A percentile compares a stretch with the other conserved stretches of the same genome.
Evolutionary conservation across 345 rosid genomes (phyloP).

Genomic region (Gossypium raimondii): DNA sequence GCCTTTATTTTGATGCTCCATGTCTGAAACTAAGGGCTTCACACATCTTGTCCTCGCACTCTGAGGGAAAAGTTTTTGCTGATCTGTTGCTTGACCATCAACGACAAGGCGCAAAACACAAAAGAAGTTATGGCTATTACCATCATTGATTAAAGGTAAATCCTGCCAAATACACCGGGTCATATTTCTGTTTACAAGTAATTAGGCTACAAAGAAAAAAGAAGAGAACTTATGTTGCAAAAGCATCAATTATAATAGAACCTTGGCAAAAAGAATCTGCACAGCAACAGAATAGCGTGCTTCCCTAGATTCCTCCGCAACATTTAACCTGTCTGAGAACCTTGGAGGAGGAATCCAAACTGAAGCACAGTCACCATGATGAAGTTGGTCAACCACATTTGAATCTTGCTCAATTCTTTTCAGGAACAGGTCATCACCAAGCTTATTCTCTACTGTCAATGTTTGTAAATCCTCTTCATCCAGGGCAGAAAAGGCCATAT

Average conservation of each 20-base stretch:
- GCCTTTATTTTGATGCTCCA: slow-evolving; percentile 38
- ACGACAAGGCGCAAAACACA: slow-evolving; percentile 87
- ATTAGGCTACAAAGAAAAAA: not conserved
- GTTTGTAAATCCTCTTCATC: slow-evolving; percentile 96
- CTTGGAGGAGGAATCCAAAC: slow-evolving; percentile 96
- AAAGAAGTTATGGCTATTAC: slow-evolving; percentile 83
- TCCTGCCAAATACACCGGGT: slow-evolving; percentile 47
- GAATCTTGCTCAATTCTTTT: slow-evolving; percentile 69
- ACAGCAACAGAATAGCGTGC: slow-evolving; percentile 63
- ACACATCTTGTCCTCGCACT: slow-evolving; percentile 98
- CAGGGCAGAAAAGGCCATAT: slow-evolving; percentile 70
- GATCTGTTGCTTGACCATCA: slow-evolving; percentile 74
- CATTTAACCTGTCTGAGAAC: slow-evolving; percentile 77
- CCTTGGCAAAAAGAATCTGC: slow-evolving; percentile 92
- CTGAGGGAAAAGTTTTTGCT: slow-evolving; percentile 89
- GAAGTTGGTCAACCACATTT: slow-evolving; percentile 49
- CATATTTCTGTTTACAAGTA: slow-evolving; percentile 8
- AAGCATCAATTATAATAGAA: slow-evolving; percentile 21
- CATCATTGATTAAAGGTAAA: slow-evolving; percentile 76
- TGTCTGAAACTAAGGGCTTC: slow-evolving; percentile 54
- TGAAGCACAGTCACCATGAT: slow-evolving; percentile 48
- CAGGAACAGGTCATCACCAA: slow-evolving; percentile 76
- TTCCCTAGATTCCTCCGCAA: slow-evolving; percentile 77
- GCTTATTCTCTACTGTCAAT: slow-evolving; percentile 75
- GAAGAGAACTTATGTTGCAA: not conserved